phyloP scores from a whole-genome alignment of 2,329 filamentous ascomycete genomes.

The Keithomyces neogunnii region DNA sequence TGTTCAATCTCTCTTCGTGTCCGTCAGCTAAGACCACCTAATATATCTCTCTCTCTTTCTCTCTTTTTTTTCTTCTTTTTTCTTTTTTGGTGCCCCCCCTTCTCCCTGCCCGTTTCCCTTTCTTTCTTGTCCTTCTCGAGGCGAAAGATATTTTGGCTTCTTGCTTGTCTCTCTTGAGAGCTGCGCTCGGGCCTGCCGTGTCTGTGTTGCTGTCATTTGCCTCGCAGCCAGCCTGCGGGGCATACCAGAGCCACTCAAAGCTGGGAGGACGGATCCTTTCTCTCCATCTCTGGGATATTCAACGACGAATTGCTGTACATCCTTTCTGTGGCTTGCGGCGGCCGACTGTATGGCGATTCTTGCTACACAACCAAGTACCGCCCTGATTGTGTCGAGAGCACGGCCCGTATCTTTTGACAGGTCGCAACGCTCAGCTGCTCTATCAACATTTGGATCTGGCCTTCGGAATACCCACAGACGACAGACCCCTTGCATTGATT shows the following conservation, averaged over 20 bases:
- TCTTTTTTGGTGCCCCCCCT: too few relatives aligned
- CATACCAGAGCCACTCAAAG: constrained; percentile 1
- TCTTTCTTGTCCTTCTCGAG: not conserved
- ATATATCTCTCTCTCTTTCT: not conserved
- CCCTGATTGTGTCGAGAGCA: not conserved
- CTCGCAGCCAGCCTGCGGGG: constrained; percentile 3
- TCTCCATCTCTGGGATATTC: constrained; percentile 7
- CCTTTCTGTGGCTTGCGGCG: not conserved
- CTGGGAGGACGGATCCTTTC: not conserved
- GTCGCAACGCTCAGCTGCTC: not conserved
- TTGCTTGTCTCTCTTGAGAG: not conserved
- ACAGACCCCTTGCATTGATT: not conserved
- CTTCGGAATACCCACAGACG: not conserved
- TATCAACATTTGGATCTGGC: not conserved
- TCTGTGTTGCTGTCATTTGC: not conserved
- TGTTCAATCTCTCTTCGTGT: not conserved
- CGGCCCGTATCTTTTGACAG: not conserved
- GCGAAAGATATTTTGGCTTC: not conserved
- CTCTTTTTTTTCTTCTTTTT: too few relatives aligned
- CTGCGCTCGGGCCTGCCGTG: not conserved
- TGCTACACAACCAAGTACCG: not conserved
- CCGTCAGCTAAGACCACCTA: not conserved
- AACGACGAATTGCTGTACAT: not conserved
- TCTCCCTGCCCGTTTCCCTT: not conserved
- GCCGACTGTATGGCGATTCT: not conserved